Percentiles rank a stretch among this genome's conserved stretches.
Conservation (phyloP, 2,329 filamentous ascomycete genomes). For the Penicillium concentricum region DNA sequence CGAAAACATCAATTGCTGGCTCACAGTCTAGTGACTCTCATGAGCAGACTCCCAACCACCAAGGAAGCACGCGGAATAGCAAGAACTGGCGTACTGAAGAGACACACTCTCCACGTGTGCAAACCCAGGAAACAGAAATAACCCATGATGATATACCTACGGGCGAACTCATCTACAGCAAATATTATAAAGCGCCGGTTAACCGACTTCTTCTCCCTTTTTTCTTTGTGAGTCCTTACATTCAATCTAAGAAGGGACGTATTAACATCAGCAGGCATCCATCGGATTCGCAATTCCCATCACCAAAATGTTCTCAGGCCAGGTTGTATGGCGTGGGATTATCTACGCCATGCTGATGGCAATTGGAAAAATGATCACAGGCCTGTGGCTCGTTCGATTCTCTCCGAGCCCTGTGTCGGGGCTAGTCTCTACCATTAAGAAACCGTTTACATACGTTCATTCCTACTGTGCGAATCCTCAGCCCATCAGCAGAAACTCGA, state of each 20-base stretch:
- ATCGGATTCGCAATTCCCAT: constrained; percentile 80
- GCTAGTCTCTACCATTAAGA: constrained; percentile 5
- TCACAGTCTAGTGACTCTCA: neutral
- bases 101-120: neutral
- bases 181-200: constrained; percentile 48
- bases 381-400: constrained; percentile 56
- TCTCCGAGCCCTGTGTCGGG: constrained; percentile 14
- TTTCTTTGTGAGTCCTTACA: constrained; percentile 61
- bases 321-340: constrained; percentile 69
- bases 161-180: constrained; percentile 41
- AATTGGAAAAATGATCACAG: constrained; percentile 60
- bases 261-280: constrained; percentile 39
- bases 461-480: constrained; percentile 5
- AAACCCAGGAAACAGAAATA: neutral
- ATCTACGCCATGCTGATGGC: constrained; percentile 72
- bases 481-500: neutral
- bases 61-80: neutral
- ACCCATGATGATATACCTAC: constrained; percentile 13
- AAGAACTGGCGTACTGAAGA: neutral
- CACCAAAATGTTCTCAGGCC: constrained; percentile 62
- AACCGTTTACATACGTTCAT: neutral
- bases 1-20: neutral
- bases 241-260: neutral
- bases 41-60: neutral
- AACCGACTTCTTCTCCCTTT: constrained; percentile 63